Conservation (phyloP, 106 monocot species). For the Cymbidium sinense region DNA sequence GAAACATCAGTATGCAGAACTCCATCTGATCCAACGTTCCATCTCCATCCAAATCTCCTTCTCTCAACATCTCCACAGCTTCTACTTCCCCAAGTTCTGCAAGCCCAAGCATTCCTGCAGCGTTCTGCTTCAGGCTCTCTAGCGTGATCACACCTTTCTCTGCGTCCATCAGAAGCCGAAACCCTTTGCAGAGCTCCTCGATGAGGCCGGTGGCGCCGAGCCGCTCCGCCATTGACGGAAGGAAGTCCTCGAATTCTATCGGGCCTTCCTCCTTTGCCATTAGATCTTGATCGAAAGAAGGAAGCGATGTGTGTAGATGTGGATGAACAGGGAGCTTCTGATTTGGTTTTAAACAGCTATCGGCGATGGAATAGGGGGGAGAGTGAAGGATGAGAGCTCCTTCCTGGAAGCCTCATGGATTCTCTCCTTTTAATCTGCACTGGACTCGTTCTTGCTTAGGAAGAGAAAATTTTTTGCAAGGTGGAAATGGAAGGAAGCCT, state of each 20-base stretch:
- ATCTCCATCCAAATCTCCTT: slow-evolving; percentile 22
- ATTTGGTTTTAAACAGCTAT: too few relatives aligned
- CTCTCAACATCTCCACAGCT: slow-evolving; percentile 11
- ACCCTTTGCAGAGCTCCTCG: slow-evolving; percentile 19
- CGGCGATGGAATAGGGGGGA: too few relatives aligned
- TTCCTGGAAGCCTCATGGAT: not conserved
- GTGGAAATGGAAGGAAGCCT: not conserved
- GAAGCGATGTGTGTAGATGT: too few relatives aligned
- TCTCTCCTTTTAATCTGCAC: not conserved
- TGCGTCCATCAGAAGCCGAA: slow-evolving; percentile 10
- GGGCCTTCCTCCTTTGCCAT: not conserved
- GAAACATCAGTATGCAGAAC: slow-evolving; percentile 21
- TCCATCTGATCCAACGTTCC: slow-evolving; percentile 15
- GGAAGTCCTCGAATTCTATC: slow-evolving; percentile 6
- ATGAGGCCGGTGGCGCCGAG: slow-evolving; percentile 6
- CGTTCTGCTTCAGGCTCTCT: slow-evolving; percentile 15
- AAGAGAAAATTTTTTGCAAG: not conserved
- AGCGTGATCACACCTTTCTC: slow-evolving; percentile 9
- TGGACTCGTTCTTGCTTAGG: not conserved
- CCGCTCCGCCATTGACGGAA: slow-evolving; percentile 15
- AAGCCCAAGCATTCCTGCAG: slow-evolving; percentile 4
- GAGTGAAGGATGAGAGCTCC: not conserved
- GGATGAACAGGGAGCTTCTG: too few relatives aligned
- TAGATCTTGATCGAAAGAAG: not conserved
- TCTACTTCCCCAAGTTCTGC: slow-evolving; percentile 9